These are phyloP conservation scores for Fistulinella staudtii DNA, from an alignment of 1,284 basidiomycete species.

Conservation along the genomic window DNA sequence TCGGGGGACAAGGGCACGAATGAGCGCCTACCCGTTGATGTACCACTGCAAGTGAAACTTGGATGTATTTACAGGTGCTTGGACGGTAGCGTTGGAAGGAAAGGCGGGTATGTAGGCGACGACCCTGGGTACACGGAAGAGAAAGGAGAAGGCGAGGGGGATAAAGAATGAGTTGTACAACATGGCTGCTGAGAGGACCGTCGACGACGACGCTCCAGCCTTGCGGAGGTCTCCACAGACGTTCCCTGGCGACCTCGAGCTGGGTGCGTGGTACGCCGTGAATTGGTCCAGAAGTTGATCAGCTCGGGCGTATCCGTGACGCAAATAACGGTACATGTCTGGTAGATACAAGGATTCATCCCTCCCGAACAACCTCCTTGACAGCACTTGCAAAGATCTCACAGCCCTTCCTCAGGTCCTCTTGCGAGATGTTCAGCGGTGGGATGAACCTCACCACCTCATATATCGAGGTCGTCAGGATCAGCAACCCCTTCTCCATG, in stretches of 20 bases:
- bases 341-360: constrained; percentile 27
- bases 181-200: constrained; percentile 15
- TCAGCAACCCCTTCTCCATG: constrained; percentile 77
- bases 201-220: constrained; percentile 14
- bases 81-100: constrained; percentile 63
- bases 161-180: background rate
- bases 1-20: constrained; percentile 1
- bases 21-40: constrained; percentile 40
- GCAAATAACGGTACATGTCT: too few relatives aligned
- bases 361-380: constrained; percentile 57
- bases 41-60: constrained; percentile 64
- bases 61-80: constrained; percentile 52
- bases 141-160: constrained; percentile 6
- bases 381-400: constrained; percentile 60
- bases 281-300: background rate
- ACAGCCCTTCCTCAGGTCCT: constrained; percentile 58
- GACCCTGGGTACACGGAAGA: constrained; percentile 9
- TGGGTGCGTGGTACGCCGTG: constrained; percentile 4
- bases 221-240: background rate
- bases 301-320: constrained; percentile 5
- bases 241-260: constrained; percentile 12
- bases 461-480: constrained; percentile 77
- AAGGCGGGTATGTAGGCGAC: constrained; percentile 65
- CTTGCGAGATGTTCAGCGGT: constrained; percentile 59
- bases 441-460: constrained; percentile 82